Percentiles rank a stretch among this genome's conserved stretches.
Conservation (phyloP, 192 early-diverging fungal species). For the Gryganskiella cystojenkinii region DNA sequence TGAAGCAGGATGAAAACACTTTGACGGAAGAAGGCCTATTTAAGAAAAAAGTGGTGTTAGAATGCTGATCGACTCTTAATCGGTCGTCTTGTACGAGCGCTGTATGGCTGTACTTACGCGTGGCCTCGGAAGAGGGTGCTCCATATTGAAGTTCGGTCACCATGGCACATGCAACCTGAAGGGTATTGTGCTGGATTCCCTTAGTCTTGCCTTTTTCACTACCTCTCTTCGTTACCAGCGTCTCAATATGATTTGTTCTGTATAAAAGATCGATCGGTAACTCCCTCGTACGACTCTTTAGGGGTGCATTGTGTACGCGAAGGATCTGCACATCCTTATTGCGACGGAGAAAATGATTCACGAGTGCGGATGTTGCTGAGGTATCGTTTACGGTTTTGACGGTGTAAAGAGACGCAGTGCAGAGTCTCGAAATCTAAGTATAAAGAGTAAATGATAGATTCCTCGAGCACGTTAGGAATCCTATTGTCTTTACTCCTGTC, state of each 20-base stretch:
- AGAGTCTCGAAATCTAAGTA: conserved; percentile 26
- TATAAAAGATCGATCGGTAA: conserved; percentile 17
- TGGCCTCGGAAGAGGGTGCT: too few species aligned
- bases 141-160: too few species aligned
- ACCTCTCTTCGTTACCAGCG: background rate
- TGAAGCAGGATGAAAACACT: conserved; percentile 22
- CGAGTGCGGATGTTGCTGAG: conserved; percentile 18
- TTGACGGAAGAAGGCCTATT: conserved; percentile 22
- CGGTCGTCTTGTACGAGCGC: too few species aligned
- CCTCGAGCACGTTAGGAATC: too few species aligned
- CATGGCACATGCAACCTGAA: too few species aligned
- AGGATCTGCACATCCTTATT: conserved; percentile 32
- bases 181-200: conserved; percentile 13
- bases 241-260: conserved; percentile 18
- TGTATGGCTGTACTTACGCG: too few species aligned
- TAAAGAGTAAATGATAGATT: background rate
- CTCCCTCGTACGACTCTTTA: background rate
- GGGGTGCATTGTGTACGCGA: conserved; percentile 5
- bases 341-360: conserved; percentile 25
- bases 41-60: too few species aligned
- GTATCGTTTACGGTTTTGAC: conserved; percentile 18
- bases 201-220: background rate
- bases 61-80: too few species aligned
- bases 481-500: background rate
- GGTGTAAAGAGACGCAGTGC: conserved; percentile 35